Conservation (phyloP, 2,329 filamentous ascomycete species). For the Magnaporthiopsis incrustans region DNA sequence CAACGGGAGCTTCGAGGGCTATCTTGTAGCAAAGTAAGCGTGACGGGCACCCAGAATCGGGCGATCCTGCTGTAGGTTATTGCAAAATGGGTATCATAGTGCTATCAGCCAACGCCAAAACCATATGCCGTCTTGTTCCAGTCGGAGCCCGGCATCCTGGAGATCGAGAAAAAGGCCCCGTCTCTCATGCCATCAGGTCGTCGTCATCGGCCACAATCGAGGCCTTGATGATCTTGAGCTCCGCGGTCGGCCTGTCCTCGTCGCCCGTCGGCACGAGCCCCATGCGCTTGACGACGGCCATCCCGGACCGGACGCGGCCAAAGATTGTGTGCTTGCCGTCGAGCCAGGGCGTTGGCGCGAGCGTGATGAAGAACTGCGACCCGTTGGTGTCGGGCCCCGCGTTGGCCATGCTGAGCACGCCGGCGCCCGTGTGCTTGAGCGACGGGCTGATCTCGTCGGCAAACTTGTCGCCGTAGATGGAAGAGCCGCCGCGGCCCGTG, state of each 20-base stretch:
- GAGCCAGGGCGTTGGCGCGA: constrained; percentile 91
- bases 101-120: neutral
- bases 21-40: no score
- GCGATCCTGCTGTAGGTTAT: neutral
- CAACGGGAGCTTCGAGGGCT: no score
- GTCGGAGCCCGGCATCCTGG: no score
- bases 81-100: neutral
- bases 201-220: constrained; percentile 40
- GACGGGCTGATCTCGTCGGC: constrained; percentile 73
- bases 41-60: no score
- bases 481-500: constrained; percentile 79
- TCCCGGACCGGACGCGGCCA: constrained; percentile 75
- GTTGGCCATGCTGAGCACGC: constrained; percentile 95
- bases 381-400: constrained; percentile 89
- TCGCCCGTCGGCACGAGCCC: constrained; percentile 75
- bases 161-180: neutral
- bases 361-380: constrained; percentile 90
- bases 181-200: neutral
- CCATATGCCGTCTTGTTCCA: neutral
- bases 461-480: constrained; percentile 90
- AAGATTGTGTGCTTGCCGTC: constrained; percentile 98
- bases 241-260: constrained; percentile 74
- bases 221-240: constrained; percentile 72
- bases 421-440: constrained; percentile 87
- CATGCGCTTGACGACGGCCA: constrained; percentile 80